These are phyloP conservation scores for Zizania palustris DNA, from an alignment of 202 grass and related monocot genomes.

Conservation along the genomic window DNA sequence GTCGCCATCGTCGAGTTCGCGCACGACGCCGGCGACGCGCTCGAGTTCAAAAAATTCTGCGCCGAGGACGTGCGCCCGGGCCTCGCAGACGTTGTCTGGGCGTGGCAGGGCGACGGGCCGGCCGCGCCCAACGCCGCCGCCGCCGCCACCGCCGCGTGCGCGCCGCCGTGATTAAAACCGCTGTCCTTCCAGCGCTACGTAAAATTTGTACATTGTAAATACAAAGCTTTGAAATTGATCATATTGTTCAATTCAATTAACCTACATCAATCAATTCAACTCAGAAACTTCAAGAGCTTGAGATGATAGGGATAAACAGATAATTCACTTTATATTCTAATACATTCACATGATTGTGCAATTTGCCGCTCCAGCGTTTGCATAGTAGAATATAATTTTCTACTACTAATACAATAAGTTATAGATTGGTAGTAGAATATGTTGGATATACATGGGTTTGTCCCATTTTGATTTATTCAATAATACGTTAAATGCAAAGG, in stretches of 20 bases:
- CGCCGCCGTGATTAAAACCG: neutral
- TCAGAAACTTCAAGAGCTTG: too few species aligned
- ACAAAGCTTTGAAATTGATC: too few species aligned
- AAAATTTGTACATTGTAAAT: slow-evolving; percentile 35
- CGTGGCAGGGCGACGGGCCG: slow-evolving; percentile 79
- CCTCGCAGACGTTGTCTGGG: slow-evolving; percentile 83
- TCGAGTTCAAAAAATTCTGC: slow-evolving; percentile 90
- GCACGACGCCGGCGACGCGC: slow-evolving; percentile 72
- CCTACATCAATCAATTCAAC: too few species aligned
- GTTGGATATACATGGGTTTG: too few species aligned
- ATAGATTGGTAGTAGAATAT: too few species aligned
- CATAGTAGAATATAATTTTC: too few species aligned
- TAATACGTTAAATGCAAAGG: too few species aligned
- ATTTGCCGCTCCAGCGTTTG: neutral
- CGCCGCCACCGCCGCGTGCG: slow-evolving; percentile 12
- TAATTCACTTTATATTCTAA: too few species aligned
- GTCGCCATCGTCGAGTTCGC: slow-evolving; percentile 82
- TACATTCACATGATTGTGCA: neutral
- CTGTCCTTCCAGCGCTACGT: neutral
- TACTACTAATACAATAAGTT: too few species aligned
- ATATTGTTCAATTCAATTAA: too few species aligned
- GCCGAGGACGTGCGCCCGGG: slow-evolving; percentile 63
- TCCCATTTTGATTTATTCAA: too few species aligned
- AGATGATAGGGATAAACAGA: too few species aligned
- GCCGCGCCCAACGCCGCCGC: slow-evolving; percentile 3